Conservation (phyloP, 192 early-diverging fungal species). For the Coemansia aciculifera region DNA sequence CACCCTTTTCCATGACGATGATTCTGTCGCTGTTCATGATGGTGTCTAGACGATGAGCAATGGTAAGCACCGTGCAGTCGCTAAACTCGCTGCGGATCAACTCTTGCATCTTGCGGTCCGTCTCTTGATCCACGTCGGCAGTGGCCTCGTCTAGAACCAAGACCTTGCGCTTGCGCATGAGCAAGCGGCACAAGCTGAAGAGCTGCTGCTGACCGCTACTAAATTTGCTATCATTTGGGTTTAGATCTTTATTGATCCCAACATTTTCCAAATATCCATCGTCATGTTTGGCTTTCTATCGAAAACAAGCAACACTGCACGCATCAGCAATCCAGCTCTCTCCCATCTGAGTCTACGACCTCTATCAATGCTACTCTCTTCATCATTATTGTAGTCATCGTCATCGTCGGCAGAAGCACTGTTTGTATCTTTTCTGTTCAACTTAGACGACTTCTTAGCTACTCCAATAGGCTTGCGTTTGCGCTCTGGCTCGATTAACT, state of each 20-base stretch:
- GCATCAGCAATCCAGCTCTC: not conserved
- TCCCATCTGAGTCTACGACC: not conserved
- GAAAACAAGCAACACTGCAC: not conserved
- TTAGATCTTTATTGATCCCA: not conserved
- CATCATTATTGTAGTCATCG: conserved; percentile 13
- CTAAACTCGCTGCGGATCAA: conserved; percentile 56
- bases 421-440: too few relatives aligned
- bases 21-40: conserved; percentile 62
- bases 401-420: not conserved
- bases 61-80: conserved; percentile 56
- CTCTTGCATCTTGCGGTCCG: conserved; percentile 12
- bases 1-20: conserved; percentile 51
- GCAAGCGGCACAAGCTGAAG: conserved; percentile 59
- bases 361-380: not conserved
- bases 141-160: conserved; percentile 71
- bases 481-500: not conserved
- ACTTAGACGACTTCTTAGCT: not conserved
- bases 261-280: not conserved
- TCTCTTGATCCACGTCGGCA: conserved; percentile 55
- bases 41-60: conserved; percentile 73
- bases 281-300: not conserved
- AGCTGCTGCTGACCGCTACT: conserved; percentile 62
- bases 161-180: conserved; percentile 57
- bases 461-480: not conserved
- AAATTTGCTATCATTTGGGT: conserved; percentile 43